These are phyloP conservation scores for Plectosphaerella cucumerina DNA, from an alignment of 2,329 filamentous ascomycete species.

Conservation along the genomic window DNA sequence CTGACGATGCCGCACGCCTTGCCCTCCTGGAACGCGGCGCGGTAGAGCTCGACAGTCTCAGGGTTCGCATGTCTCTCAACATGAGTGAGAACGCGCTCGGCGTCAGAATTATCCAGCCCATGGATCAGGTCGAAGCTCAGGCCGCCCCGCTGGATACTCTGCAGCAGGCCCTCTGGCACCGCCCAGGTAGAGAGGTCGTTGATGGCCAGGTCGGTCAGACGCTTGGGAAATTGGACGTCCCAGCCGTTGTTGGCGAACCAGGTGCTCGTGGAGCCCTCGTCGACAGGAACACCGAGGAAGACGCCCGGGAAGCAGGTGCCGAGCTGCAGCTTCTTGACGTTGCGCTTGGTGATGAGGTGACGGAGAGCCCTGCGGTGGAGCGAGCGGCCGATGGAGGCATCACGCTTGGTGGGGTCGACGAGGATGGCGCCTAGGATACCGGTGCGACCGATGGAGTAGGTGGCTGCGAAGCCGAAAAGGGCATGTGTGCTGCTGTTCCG, in stretches of 20 bases:
- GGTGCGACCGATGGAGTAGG: constrained; percentile 69
- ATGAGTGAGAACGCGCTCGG: constrained; percentile 68
- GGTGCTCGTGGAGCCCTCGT: constrained; percentile 51
- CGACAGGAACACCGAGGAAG: constrained; percentile 74
- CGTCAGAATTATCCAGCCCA: constrained; percentile 70
- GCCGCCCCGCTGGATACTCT: constrained; percentile 66
- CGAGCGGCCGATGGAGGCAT: constrained; percentile 85
- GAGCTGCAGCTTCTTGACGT: constrained; percentile 75
- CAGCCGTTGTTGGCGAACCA: constrained; percentile 93
- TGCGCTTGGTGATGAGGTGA: constrained; percentile 63
- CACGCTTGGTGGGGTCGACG: constrained; percentile 81
- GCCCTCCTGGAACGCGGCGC: constrained; percentile 65
- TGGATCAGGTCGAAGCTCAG: constrained; percentile 82
- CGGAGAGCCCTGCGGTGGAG: constrained; percentile 82
- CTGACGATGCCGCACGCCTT: constrained; percentile 77
- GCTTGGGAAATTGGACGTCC: constrained; percentile 63
- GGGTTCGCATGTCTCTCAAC: constrained; percentile 71
- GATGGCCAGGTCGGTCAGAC: constrained; percentile 65
- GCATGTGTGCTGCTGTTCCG: constrained; percentile 89
- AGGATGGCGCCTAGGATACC: constrained; percentile 84
- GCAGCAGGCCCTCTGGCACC: constrained; percentile 71
- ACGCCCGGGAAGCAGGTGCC: constrained; percentile 79
- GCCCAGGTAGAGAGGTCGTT: constrained; percentile 69
- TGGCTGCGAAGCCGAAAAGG: constrained; percentile 87
- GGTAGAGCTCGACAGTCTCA: constrained; percentile 76